Base-by-base conservation (phyloP, 1,284 basidiomycete species). In the Anthracocystis panici-leucophaei region DNA sequence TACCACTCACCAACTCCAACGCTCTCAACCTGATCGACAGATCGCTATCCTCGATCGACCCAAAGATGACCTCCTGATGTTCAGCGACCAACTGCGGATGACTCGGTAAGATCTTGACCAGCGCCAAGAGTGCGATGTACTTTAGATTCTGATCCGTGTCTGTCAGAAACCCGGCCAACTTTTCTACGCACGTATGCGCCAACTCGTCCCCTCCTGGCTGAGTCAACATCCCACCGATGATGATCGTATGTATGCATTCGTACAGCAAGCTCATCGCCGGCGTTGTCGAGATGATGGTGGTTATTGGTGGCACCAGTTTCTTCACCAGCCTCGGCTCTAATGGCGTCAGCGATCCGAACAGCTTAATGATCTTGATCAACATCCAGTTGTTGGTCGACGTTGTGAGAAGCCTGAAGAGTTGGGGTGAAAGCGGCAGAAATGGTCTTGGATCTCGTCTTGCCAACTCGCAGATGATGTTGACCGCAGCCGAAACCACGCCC, bases 341-440 rank as follows among this genome's bases (percentile, higher is more conserved):
- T 2, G 95, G 96, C 0, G 93, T 93, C 7, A 85, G 68, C 25
- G 75, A 65, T 10, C 77, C 83, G 57, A 85, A 84, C 23, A 84
- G 87, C 87, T 99, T 99, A 85, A 99, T 92, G 53, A 98, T 92
- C 88, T 99, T 99, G 87, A 99, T 99, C 64, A 99, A 88, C 93
- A 98, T 96, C 97, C 97, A 99, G 83, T 99, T 99, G 86, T 99
- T 99, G 29, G 92, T 92, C 31, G 93, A 94, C 1, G 91, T 94
- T 0, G 94, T 97, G 66, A 99, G 88, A n/a, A 98, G 89, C 77
- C 92, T 92, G 85, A 99, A 99, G 52, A 99, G 87, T 80, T 94
- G 93, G 1, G 97, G 97, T 3, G 96, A 95, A 5, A 85, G 73
- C 1, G 80, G 71, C 14, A 85, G 45, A 45, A 84, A 84, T 0